phyloP scores from a whole-genome alignment of 2,329 filamentous ascomycete genomes.

The Paracamarosporium sp. region DNA sequence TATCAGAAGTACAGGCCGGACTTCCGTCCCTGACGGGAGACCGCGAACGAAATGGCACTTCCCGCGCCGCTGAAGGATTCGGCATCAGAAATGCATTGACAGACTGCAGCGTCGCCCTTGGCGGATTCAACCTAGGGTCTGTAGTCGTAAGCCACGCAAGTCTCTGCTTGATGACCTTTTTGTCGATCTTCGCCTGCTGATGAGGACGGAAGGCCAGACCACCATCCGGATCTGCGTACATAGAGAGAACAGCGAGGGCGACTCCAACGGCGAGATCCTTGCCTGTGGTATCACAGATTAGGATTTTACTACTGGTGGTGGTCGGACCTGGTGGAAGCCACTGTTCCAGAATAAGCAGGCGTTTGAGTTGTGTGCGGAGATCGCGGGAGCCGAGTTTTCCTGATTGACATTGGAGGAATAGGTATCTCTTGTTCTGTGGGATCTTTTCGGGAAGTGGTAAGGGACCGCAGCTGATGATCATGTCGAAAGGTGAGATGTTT shows the following conservation, averaged over 20 bases:
- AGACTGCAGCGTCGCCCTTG: slow-evolving; percentile 83
- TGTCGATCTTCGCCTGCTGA: slow-evolving; percentile 61
- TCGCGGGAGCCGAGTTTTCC: slow-evolving; percentile 84
- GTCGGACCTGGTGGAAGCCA: slow-evolving; percentile 12
- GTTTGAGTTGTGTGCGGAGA: slow-evolving; percentile 73
- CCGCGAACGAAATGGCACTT: no score
- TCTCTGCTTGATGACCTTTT: slow-evolving; percentile 76
- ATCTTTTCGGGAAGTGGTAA: slow-evolving; percentile 41
- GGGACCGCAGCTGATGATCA: slow-evolving; percentile 54
- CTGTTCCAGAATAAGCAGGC: slow-evolving; percentile 64
- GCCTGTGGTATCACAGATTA: slow-evolving; percentile 75
- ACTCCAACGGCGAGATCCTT: slow-evolving; percentile 82
- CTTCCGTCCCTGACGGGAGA: slow-evolving; percentile 30
- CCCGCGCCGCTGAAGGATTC: slow-evolving; percentile 19
- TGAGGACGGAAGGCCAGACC: slow-evolving; percentile 23
- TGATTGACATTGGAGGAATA: slow-evolving; percentile 70
- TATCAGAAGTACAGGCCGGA: no score
- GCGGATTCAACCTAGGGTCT: slow-evolving; percentile 82
- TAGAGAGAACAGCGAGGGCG: slow-evolving; percentile 77
- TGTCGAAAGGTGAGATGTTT: slow-evolving; percentile 46
- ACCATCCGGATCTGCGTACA: slow-evolving; percentile 72
- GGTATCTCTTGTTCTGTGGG: slow-evolving; percentile 50
- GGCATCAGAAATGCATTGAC: slow-evolving; percentile 88
- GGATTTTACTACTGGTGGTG: slow-evolving; percentile 15
- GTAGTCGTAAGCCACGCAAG: slow-evolving; percentile 83